These are phyloP conservation scores for Mortierella polycephala DNA, from an alignment of 371 early-diverging fungal species.

Conservation along the genomic window DNA sequence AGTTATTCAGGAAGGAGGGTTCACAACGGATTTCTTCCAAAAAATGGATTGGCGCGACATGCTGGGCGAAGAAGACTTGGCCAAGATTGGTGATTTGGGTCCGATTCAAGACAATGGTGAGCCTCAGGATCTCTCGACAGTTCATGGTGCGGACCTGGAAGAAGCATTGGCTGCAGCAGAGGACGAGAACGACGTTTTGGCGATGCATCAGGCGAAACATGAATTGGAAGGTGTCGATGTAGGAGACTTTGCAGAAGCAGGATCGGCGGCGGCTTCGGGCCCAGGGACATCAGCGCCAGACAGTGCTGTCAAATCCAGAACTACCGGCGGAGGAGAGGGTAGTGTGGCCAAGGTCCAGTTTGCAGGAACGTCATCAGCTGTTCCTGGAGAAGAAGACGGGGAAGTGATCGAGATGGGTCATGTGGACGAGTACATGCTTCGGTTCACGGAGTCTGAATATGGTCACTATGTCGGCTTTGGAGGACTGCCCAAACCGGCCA, in stretches of 20 bases:
- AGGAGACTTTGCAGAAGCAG: constrained; percentile 68
- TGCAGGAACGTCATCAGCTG: constrained; percentile 8
- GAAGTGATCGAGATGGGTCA: constrained; percentile 64
- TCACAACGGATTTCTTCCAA: constrained; percentile 78
- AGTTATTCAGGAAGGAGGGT: constrained; percentile 86
- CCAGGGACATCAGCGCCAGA: constrained; percentile 14
- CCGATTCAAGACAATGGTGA: constrained; percentile 34
- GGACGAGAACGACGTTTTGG: constrained; percentile 77
- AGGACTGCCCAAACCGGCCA: constrained; percentile 58
- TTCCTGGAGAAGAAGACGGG: constrained; percentile 30
- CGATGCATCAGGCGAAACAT: constrained; percentile 70
- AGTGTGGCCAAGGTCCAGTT: constrained; percentile 31
- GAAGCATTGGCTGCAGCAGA: constrained; percentile 76
- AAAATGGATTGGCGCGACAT: constrained; percentile 77
- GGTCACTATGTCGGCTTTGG: constrained; percentile 72
- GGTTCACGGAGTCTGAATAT: constrained; percentile 70
- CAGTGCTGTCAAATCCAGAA: constrained; percentile 9
- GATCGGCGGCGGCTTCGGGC: constrained; percentile 1
- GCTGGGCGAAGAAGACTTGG: constrained; percentile 63
- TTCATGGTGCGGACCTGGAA: constrained; percentile 66
- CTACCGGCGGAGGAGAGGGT: not conserved
- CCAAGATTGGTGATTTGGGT: constrained; percentile 60
- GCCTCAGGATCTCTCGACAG: constrained; percentile 28
- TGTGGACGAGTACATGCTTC: constrained; percentile 80
- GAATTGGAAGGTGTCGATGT: constrained; percentile 73